A percentile compares a stretch with the other conserved stretches of the same genome.
phyloP scores from a whole-genome alignment of 116 monocot species.

The Posidonia oceanica region DNA sequence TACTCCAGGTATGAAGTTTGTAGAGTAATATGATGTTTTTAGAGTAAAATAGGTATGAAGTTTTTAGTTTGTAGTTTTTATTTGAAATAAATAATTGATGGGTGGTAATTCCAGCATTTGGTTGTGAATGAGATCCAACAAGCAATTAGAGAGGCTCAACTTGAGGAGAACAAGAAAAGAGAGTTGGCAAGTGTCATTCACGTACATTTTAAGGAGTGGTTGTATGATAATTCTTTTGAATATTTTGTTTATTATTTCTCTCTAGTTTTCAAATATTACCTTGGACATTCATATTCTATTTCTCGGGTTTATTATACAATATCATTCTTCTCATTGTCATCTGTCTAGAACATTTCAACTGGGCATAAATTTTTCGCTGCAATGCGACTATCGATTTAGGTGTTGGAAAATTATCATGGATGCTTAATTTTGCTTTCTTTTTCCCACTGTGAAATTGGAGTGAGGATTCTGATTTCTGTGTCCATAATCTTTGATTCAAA shows the following conservation, averaged over 20 bases:
- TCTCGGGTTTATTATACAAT: not conserved
- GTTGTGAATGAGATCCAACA: too few species aligned
- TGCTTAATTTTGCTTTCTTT: constrained; percentile 1
- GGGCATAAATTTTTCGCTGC: not conserved
- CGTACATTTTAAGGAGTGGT: constrained; percentile 89
- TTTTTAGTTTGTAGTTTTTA: too few species aligned
- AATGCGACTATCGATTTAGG: too few species aligned
- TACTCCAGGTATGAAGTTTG: too few species aligned
- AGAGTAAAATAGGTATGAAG: too few species aligned
- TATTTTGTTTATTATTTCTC: not conserved
- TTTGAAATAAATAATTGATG: too few species aligned
- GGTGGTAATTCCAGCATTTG: too few species aligned
- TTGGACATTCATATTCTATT: not conserved
- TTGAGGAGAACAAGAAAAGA: too few species aligned
- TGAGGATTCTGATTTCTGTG: constrained; percentile 1
- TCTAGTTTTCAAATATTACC: not conserved
- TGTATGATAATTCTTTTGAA: constrained; percentile 60
- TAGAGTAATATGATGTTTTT: too few species aligned
- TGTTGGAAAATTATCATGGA: not conserved
- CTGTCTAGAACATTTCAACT: not conserved
- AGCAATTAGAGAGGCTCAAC: too few species aligned
- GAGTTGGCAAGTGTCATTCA: constrained; percentile 68
- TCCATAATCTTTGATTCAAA: not conserved
- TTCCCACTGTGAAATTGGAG: constrained; percentile 1
- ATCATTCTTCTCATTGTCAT: not conserved